phyloP scores from a whole-genome alignment of 169 alveolate species.

The Plasmodium berghei region DNA sequence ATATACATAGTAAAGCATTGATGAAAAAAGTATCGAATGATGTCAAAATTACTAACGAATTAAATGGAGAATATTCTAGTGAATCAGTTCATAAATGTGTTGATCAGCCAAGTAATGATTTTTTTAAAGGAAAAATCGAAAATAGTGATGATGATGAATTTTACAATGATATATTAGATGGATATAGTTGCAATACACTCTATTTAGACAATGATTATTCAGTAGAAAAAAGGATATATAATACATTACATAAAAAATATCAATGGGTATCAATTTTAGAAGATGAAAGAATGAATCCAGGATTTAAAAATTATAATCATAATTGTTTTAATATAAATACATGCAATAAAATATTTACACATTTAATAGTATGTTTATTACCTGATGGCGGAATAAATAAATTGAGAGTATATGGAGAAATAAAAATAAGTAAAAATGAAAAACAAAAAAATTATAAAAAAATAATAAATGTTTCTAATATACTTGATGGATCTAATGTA shows the following conservation, averaged over 20 bases:
- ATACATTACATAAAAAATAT: slow-evolving; percentile 65
- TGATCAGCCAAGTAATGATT: not conserved
- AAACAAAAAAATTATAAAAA: slow-evolving; percentile 60
- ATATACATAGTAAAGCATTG: slow-evolving; percentile 19
- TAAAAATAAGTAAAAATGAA: slow-evolving; percentile 56
- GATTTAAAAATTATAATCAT: slow-evolving; percentile 72
- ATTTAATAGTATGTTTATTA: slow-evolving; percentile 70
- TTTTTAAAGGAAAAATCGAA: not conserved
- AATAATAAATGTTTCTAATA: slow-evolving; percentile 60
- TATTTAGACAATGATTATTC: slow-evolving; percentile 72
- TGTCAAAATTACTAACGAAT: not conserved
- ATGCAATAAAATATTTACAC: slow-evolving; percentile 76
- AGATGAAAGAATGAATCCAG: slow-evolving; percentile 78
- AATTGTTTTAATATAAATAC: slow-evolving; percentile 76
- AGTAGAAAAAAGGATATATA: slow-evolving; percentile 61
- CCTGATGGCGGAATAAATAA: slow-evolving; percentile 82
- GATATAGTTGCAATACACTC: slow-evolving; percentile 30
- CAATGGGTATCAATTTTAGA: slow-evolving; percentile 76
- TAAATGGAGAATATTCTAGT: not conserved
- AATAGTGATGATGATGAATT: slow-evolving; percentile 13
- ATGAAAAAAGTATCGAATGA: not conserved
- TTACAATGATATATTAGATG: not conserved
- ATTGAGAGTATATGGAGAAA: slow-evolving; percentile 81
- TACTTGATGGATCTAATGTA: slow-evolving; percentile 68
- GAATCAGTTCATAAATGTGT: not conserved